Evolutionary conservation across 1,284 basidiomycete genomes (phyloP).

Genomic region (Takashimella tepidaria): DNA sequence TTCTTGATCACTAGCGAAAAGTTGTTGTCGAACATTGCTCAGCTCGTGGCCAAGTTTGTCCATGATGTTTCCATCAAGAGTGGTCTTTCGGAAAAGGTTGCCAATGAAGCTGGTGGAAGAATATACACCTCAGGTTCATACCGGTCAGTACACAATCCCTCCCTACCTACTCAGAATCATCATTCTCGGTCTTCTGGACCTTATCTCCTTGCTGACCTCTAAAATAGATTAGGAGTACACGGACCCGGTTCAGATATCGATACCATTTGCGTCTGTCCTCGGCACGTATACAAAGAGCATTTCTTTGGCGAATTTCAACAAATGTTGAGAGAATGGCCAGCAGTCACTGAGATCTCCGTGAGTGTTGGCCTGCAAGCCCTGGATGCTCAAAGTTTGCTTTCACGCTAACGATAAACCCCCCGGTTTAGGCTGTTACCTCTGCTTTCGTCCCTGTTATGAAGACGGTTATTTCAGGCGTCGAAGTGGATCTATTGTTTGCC

Average conservation of each 20-base stretch:
- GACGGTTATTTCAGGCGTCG: conserved; percentile 84
- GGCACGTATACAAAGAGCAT: conserved; percentile 90
- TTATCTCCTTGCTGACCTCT: not conserved
- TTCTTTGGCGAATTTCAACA: conserved; percentile 90
- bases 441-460: conserved; percentile 96
- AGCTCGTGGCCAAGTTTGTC: conserved; percentile 91
- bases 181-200: not conserved
- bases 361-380: too few species aligned
- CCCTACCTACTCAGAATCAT: not conserved
- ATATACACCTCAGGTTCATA: conserved; percentile 99
- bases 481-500: conserved; percentile 92
- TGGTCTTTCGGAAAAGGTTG: conserved; percentile 81
- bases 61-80: conserved; percentile 68
- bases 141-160: conserved; percentile 48
- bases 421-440: conserved; percentile 76
- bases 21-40: conserved; percentile 82
- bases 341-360: conserved; percentile 83
- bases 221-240: conserved; percentile 74
- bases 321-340: conserved; percentile 82
- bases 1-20: conserved; percentile 62
- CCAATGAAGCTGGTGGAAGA: conserved; percentile 85
- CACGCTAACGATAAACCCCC: not conserved
- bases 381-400: too few species aligned
- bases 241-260: conserved; percentile 96
- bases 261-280: conserved; percentile 96